Evolutionary conservation across 805 yeast species (phyloP).

Genomic region (Spathaspora boniae): DNA sequence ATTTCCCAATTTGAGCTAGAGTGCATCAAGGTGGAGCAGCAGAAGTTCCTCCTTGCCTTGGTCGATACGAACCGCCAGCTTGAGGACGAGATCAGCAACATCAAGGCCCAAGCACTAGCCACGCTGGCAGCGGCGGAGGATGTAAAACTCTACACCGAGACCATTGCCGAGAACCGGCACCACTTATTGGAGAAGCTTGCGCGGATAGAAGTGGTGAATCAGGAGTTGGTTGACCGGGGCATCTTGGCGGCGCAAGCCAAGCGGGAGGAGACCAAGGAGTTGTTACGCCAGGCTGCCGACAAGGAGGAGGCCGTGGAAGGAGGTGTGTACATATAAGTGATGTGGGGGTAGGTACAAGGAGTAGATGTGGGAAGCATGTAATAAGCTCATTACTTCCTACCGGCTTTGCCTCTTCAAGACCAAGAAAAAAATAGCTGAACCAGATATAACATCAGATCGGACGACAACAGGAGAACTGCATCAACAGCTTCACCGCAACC

Average conservation of each 20-base stretch:
- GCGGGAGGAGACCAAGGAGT: slow-evolving; percentile 3
- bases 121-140: slow-evolving; percentile 41
- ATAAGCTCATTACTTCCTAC: too few relatives aligned
- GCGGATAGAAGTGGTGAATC: slow-evolving; percentile 42
- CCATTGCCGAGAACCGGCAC: slow-evolving; percentile 51
- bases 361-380: too few relatives aligned
- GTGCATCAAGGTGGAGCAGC: slow-evolving; percentile 16
- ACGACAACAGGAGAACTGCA: too few relatives aligned
- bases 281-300: slow-evolving; percentile 4
- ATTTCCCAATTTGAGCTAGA: slow-evolving; percentile 39
- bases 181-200: slow-evolving; percentile 52
- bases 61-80: slow-evolving; percentile 51
- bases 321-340: slow-evolving; percentile 21
- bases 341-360: too few relatives aligned
- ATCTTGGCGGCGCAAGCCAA: slow-evolving; percentile 8
- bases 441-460: too few relatives aligned
- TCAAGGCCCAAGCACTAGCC: slow-evolving; percentile 12
- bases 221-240: slow-evolving; percentile 47
- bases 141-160: slow-evolving; percentile 48
- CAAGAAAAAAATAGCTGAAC: too few relatives aligned
- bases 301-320: slow-evolving; percentile 7
- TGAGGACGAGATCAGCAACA: slow-evolving; percentile 32
- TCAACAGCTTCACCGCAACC: too few relatives aligned
- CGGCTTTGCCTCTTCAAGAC: too few relatives aligned
- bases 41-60: slow-evolving; percentile 45